These are phyloP conservation scores for Calonectria multiphialidica DNA, from an alignment of 2,329 filamentous ascomycete species.

Conservation along the genomic window DNA sequence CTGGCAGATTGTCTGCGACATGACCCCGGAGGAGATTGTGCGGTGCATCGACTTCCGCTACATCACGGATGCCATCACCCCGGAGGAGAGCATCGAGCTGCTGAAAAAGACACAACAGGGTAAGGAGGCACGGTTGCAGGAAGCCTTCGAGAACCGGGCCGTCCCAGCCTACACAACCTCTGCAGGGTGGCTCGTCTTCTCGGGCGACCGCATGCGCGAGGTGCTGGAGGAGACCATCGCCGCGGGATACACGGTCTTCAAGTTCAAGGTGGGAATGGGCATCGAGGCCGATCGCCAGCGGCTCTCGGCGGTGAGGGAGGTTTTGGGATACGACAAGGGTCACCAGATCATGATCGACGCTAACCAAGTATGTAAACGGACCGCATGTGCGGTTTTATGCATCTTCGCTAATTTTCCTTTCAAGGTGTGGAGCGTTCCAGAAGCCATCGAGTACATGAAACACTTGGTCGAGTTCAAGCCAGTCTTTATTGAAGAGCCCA, in stretches of 20 bases:
- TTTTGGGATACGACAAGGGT: constrained; percentile 84
- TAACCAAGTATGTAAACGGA: constrained; percentile 68
- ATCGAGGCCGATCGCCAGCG: constrained; percentile 79
- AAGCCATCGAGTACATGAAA: constrained; percentile 89
- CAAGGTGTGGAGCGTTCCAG: constrained; percentile 85
- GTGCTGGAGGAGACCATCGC: constrained; percentile 80
- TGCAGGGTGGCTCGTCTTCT: constrained; percentile 93
- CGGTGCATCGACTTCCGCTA: constrained; percentile 93
- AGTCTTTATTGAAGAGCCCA: constrained; percentile 97
- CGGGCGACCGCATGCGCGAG: constrained; percentile 85
- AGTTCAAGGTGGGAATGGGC: constrained; percentile 86
- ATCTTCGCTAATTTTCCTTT: not conserved
- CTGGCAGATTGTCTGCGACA: constrained; percentile 90
- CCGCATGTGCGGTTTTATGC: not conserved
- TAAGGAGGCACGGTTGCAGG: constrained; percentile 78
- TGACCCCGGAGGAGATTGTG: constrained; percentile 89
- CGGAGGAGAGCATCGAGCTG: constrained; percentile 82
- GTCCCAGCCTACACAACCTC: constrained; percentile 93
- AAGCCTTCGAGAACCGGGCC: constrained; percentile 79
- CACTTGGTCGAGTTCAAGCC: constrained; percentile 85
- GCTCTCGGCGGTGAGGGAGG: constrained; percentile 79
- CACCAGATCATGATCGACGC: constrained; percentile 93
- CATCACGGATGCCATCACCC: constrained; percentile 90
- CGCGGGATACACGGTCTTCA: constrained; percentile 87
- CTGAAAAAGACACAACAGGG: constrained; percentile 73